These are phyloP conservation scores for Suillus weaverae DNA, from an alignment of 768 basidiomycete species.

Conservation along the genomic window DNA sequence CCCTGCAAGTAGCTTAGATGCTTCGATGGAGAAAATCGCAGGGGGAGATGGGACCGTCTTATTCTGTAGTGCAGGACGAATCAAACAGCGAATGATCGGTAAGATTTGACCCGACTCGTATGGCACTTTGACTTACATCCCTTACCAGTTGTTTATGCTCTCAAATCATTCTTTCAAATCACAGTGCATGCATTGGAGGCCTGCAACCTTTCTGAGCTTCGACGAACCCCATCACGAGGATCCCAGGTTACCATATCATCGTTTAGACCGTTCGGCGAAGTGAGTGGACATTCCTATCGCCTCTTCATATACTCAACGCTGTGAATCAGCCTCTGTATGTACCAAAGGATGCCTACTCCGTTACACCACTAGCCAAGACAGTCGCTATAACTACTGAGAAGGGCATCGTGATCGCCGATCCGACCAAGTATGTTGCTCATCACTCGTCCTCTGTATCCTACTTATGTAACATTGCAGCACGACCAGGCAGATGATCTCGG, in stretches of 20 bases:
- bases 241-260: slow-evolving; percentile 32
- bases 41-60: slow-evolving; percentile 53
- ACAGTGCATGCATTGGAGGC: slow-evolving; percentile 65
- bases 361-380: slow-evolving; percentile 59
- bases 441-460: not conserved
- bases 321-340: slow-evolving; percentile 58
- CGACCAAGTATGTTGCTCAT: slow-evolving; percentile 54
- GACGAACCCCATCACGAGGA: slow-evolving; percentile 37
- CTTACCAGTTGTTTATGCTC: slow-evolving; percentile 61
- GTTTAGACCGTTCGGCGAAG: slow-evolving; percentile 68
- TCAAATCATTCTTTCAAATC: slow-evolving; percentile 60
- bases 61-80: slow-evolving; percentile 58
- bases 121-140: not conserved
- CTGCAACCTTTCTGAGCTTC: slow-evolving; percentile 39
- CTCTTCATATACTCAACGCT: slow-evolving; percentile 8
- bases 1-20: slow-evolving; percentile 46
- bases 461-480: slow-evolving; percentile 32
- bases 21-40: slow-evolving; percentile 62
- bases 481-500: slow-evolving; percentile 38
- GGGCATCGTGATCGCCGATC: slow-evolving; percentile 66
- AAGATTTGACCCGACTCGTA: slow-evolving; percentile 6
- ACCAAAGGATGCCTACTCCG: slow-evolving; percentile 66
- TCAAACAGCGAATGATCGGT: slow-evolving; percentile 61
- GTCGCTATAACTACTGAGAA: slow-evolving; percentile 66
- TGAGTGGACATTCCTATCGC: slow-evolving; percentile 32